Percentiles rank a stretch among this genome's conserved stretches.
Conservation (phyloP, 495 filamentous ascomycete species). For the Trichoderma asperelloides region DNA sequence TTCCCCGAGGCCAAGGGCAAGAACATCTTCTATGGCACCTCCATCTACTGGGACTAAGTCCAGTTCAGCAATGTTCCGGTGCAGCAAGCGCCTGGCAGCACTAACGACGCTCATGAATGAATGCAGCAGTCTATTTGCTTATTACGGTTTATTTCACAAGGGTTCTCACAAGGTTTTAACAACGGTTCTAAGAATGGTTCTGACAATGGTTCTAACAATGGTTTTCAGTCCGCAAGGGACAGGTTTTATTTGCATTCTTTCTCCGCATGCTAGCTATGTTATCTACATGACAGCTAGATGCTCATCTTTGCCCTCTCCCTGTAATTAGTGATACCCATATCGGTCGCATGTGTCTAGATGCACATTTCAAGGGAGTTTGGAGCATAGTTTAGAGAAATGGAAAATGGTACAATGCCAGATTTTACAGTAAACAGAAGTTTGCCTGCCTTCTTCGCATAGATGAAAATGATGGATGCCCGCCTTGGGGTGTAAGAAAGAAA, state of each 20-base stretch:
- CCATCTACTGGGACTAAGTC: slow-evolving; percentile 27
- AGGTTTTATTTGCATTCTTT: no score
- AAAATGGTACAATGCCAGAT: neutral
- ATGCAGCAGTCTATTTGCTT: no score
- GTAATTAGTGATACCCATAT: neutral
- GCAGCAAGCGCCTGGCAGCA: neutral
- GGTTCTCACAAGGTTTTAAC: no score
- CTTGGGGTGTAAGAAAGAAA: neutral
- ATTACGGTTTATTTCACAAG: no score
- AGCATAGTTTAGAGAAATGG: neutral
- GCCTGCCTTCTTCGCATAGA: neutral
- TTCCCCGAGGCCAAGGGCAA: slow-evolving; percentile 32
- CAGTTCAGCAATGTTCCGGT: neutral
- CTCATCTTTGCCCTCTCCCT: no score
- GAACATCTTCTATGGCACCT: slow-evolving; percentile 28
- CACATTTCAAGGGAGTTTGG: neutral
- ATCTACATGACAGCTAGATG: no score
- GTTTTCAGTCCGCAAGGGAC: no score
- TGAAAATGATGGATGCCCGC: neutral
- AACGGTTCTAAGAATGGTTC: no score
- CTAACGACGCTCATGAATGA: no score
- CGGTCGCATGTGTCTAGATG: neutral
- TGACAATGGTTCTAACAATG: no score
- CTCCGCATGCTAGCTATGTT: no score
- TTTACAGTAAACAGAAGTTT: neutral